Percentiles rank a stretch among this genome's conserved stretches.
Evolutionary conservation across 2,329 filamentous ascomycete genomes (phyloP).

Genomic region (Harringtonia lauricola): DNA sequence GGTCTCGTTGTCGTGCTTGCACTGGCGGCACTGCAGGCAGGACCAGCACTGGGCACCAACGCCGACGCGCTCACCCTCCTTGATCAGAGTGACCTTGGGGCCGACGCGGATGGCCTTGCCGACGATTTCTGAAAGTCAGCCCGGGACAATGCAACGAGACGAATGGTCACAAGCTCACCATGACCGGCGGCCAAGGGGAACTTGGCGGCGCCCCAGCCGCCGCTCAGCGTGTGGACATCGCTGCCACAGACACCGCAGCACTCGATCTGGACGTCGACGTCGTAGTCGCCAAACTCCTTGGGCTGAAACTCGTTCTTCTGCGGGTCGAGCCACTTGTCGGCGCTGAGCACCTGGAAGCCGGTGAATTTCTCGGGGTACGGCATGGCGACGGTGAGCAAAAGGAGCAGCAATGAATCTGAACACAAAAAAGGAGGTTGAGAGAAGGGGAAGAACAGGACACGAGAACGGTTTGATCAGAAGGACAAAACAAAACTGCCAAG

Average conservation of each 20-base stretch:
- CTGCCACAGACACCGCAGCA: constrained; percentile 67
- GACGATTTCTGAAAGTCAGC: constrained; percentile 44
- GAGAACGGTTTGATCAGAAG: too few species aligned
- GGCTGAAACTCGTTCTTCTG: constrained; percentile 67
- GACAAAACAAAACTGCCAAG: too few species aligned
- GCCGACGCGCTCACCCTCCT: constrained; percentile 53
- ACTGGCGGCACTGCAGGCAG: constrained; percentile 54
- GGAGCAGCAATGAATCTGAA: too few species aligned
- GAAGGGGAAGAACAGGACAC: too few species aligned
- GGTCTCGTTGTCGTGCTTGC: constrained; percentile 55
- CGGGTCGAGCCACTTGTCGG: constrained; percentile 46
- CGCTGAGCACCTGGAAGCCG: constrained; percentile 47
- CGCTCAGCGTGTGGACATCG: constrained; percentile 60
- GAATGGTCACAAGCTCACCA: constrained; percentile 25
- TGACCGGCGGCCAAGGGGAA: constrained; percentile 59
- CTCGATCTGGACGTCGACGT: constrained; percentile 81
- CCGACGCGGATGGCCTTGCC: constrained; percentile 59
- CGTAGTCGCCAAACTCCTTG: constrained; percentile 77
- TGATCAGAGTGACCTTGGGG: constrained; percentile 46
- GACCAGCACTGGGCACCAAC: constrained; percentile 59
- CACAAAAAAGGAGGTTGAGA: too few species aligned
- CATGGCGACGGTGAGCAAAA: too few species aligned
- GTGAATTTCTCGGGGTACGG: constrained; percentile 48
- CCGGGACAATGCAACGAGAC: background rate
- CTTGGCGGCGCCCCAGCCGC: constrained; percentile 54